These are phyloP conservation scores for Ophiostoma sp. DNA, from an alignment of 2,329 filamentous ascomycete species.

Conservation along the genomic window DNA sequence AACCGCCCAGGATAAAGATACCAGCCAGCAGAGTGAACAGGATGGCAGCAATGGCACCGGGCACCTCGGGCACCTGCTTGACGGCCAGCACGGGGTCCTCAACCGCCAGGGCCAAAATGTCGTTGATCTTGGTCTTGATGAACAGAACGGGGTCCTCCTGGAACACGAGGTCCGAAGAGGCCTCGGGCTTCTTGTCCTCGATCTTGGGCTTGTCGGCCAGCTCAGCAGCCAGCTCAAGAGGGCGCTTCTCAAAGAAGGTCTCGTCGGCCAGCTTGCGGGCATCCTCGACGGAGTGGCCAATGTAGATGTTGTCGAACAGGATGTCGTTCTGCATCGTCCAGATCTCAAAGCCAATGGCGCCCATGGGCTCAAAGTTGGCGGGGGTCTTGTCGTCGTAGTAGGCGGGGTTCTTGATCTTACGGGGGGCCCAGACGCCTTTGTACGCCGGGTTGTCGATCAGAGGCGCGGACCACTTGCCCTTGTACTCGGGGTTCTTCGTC, in stretches of 20 bases:
- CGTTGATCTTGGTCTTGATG: constrained; percentile 85
- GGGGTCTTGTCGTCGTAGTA: constrained; percentile 97
- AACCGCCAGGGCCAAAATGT: constrained; percentile 80
- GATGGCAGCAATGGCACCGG: constrained; percentile 69
- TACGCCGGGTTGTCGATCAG: constrained; percentile 95
- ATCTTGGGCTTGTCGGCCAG: constrained; percentile 73
- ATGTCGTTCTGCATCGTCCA: constrained; percentile 99
- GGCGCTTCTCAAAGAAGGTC: constrained; percentile 84
- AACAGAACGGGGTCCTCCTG: constrained; percentile 82
- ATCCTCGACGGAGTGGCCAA: constrained; percentile 92
- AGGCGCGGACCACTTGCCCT: constrained; percentile 96
- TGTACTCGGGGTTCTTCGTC: constrained; percentile 94
- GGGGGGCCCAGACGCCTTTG: constrained; percentile 91
- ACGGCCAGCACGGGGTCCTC: constrained; percentile 76
- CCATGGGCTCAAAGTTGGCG: constrained; percentile 95
- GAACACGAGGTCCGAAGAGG: constrained; percentile 76
- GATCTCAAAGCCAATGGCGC: constrained; percentile 97
- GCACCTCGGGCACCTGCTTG: constrained; percentile 87
- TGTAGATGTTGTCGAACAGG: constrained; percentile 99
- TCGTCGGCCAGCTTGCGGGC: constrained; percentile 83
- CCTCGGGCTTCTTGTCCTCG: constrained; percentile 57
- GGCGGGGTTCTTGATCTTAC: constrained; percentile 93
- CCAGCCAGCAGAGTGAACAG: constrained; percentile 64
- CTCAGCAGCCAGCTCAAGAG: constrained; percentile 74
- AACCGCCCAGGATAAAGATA: constrained; percentile 49